Percentiles rank a stretch among this genome's conserved stretches.
Conservation (phyloP, 768 basidiomycete species). For the Leucogyrophana mollusca region DNA sequence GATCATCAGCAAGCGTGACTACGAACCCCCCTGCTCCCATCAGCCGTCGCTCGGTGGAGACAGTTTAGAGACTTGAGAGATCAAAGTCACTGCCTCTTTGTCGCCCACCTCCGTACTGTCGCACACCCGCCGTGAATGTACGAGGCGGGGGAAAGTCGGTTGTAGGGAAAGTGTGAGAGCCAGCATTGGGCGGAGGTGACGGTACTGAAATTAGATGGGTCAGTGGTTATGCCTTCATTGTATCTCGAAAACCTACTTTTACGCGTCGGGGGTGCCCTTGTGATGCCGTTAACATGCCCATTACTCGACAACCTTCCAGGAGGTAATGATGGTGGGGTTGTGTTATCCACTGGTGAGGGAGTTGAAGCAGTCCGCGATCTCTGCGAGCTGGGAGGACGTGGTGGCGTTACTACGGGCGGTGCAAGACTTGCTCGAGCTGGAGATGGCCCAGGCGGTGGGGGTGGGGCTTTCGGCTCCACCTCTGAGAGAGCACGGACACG, state of each 20-base stretch:
- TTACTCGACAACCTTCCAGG: constrained; percentile 10
- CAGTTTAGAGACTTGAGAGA: constrained; percentile 32
- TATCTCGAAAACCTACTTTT: constrained; percentile 42
- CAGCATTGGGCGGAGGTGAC: constrained; percentile 60
- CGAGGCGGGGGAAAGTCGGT: constrained; percentile 78
- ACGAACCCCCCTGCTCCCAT: not conserved
- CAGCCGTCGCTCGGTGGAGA: not conserved
- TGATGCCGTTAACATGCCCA: constrained; percentile 27
- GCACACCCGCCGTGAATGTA: constrained; percentile 47
- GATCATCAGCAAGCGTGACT: not conserved
- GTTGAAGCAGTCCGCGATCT: constrained; percentile 24
- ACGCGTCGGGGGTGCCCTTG: constrained; percentile 36
- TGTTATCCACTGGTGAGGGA: constrained; percentile 18
- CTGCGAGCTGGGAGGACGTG: constrained; percentile 14
- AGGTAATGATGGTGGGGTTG: constrained; percentile 13
- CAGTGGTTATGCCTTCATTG: constrained; percentile 11
- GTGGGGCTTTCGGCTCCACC: constrained; percentile 32
- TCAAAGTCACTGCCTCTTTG: constrained; percentile 74
- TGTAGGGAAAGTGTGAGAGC: constrained; percentile 73
- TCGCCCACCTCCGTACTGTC: constrained; percentile 65
- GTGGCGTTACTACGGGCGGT: constrained; percentile 13
- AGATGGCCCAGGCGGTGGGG: constrained; percentile 29
- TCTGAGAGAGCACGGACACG: constrained; percentile 48
- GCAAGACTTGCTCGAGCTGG: constrained; percentile 22
- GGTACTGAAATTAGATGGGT: constrained; percentile 37